Evolutionary conservation across 768 basidiomycete species (phyloP).

Genomic region (Leucosporidium yakuticum): DNA sequence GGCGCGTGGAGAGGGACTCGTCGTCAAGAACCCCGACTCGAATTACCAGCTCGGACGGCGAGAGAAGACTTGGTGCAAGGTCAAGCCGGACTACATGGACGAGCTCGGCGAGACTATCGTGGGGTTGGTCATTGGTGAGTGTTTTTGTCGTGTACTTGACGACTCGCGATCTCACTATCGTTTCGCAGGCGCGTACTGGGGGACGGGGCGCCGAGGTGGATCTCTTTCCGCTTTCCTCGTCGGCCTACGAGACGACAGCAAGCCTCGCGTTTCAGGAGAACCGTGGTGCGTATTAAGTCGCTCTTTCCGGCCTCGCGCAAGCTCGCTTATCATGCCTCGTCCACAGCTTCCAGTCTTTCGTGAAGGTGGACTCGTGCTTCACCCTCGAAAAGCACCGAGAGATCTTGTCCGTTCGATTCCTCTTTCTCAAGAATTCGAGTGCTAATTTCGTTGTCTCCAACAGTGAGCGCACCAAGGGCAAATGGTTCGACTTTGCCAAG

Average conservation of each 20-base stretch:
- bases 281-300: slow-evolving; percentile 52
- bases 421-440: background rate
- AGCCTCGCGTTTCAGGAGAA: slow-evolving; percentile 54
- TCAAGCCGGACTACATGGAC: slow-evolving; percentile 54
- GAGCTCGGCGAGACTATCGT: slow-evolving; percentile 90
- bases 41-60: slow-evolving; percentile 81
- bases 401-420: slow-evolving; percentile 49
- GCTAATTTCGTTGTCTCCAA: background rate
- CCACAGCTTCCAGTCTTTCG: slow-evolving; percentile 73
- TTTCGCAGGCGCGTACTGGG: slow-evolving; percentile 71
- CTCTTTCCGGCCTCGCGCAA: background rate
- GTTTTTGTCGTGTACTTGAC: background rate
- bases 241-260: slow-evolving; percentile 53
- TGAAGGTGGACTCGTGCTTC: slow-evolving; percentile 83
- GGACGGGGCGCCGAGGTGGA: slow-evolving; percentile 74
- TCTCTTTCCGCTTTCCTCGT: slow-evolving; percentile 88
- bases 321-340: background rate
- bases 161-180: background rate
- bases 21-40: slow-evolving; percentile 76
- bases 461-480: slow-evolving; percentile 65
- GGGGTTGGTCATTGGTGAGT: slow-evolving; percentile 76
- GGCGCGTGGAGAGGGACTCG: slow-evolving; percentile 75
- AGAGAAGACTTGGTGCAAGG: slow-evolving; percentile 90
- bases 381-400: slow-evolving; percentile 78
- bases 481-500: slow-evolving; percentile 18